phyloP scores from a whole-genome alignment of 2,329 filamentous ascomycete genomes.

The Teratosphaeria zuluensis region DNA sequence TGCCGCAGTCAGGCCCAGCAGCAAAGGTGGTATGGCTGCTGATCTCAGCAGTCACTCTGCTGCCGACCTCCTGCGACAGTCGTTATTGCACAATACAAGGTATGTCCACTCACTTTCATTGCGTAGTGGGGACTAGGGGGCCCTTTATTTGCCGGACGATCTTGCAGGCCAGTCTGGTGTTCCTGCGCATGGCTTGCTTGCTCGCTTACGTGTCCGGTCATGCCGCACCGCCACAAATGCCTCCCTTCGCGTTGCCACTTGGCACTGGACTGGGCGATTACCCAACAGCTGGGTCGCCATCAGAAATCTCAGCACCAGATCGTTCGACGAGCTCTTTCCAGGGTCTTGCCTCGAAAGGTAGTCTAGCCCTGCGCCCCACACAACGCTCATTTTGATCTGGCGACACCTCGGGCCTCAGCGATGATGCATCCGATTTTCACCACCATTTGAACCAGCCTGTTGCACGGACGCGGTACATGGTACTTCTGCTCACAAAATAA shows the following conservation, averaged over 20 bases:
- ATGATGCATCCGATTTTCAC: not conserved
- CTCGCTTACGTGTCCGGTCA: not conserved
- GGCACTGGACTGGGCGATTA: not conserved
- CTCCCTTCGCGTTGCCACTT: not conserved
- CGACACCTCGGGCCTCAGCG: not conserved
- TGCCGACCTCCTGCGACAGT: conserved; percentile 49
- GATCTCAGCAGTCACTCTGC: conserved; percentile 43
- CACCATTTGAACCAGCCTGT: not conserved
- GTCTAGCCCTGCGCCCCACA: not conserved
- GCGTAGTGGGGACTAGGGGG: conserved; percentile 34
- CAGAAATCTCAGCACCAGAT: not conserved
- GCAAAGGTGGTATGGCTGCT: conserved; percentile 24
- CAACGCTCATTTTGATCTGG: not conserved
- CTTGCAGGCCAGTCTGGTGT: not conserved
- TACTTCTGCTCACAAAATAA: not conserved
- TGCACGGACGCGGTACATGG: not conserved
- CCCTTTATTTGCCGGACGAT: conserved; percentile 4
- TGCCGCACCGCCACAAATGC: not conserved
- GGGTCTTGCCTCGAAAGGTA: not conserved
- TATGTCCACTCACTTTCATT: not conserved
- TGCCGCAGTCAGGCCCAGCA: conserved; percentile 6
- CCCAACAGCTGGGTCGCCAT: not conserved
- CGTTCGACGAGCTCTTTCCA: not conserved
- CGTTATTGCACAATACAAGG: conserved; percentile 36
- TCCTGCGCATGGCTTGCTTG: not conserved